phyloP scores from a whole-genome alignment of 2,329 filamentous ascomycete species.

The Colletotrichum horii region DNA sequence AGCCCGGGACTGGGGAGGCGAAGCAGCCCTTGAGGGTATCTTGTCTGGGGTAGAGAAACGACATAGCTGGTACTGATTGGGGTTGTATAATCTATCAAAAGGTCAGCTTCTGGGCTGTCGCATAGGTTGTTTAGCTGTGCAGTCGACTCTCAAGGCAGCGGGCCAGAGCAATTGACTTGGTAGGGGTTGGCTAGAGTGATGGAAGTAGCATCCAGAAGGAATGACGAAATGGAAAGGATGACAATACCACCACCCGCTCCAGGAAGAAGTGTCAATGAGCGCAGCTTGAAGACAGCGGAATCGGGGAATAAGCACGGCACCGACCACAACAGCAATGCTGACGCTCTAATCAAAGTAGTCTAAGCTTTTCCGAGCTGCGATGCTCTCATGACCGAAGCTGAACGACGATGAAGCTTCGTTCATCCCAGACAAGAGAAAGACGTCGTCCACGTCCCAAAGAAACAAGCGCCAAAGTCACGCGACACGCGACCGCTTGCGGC shows the following conservation, averaged over 20 bases:
- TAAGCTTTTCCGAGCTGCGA: not conserved
- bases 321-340: not conserved
- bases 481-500: not conserved
- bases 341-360: not conserved
- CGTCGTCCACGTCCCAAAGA: not conserved
- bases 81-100: not conserved
- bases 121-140: not conserved
- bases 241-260: not conserved
- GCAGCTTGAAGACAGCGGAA: not conserved
- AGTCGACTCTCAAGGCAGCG: not conserved
- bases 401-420: not conserved
- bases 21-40: conserved; percentile 61
- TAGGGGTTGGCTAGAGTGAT: not conserved
- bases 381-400: not conserved
- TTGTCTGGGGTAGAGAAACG: conserved; percentile 58
- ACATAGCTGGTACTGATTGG: conserved; percentile 44
- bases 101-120: not conserved
- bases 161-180: not conserved
- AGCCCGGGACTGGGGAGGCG: conserved; percentile 40
- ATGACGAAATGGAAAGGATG: not conserved
- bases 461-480: not conserved
- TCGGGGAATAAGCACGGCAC: not conserved
- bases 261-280: not conserved
- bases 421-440: not conserved
- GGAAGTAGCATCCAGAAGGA: not conserved